phyloP scores from a whole-genome alignment of 2,329 filamentous ascomycete species.

The Cladobotryum mycophilum region DNA sequence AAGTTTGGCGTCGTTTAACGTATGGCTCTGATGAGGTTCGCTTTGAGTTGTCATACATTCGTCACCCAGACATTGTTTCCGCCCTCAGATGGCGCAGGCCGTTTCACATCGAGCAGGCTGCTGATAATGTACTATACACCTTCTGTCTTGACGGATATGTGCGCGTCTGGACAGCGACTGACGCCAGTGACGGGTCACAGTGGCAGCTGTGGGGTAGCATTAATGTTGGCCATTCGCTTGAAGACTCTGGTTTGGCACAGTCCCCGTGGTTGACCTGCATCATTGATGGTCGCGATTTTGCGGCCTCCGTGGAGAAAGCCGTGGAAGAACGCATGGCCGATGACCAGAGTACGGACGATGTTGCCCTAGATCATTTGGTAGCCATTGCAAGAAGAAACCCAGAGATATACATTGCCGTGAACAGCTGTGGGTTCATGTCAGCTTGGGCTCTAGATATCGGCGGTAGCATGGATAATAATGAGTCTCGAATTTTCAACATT shows the following conservation, averaged over 20 bases:
- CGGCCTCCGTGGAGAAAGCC: slow-evolving; percentile 67
- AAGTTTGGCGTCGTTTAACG: slow-evolving; percentile 84
- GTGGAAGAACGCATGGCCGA: slow-evolving; percentile 54
- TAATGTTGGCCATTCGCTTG: slow-evolving; percentile 67
- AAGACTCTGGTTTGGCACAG: slow-evolving; percentile 26
- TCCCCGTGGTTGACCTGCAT: slow-evolving; percentile 56
- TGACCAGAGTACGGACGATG: slow-evolving; percentile 54
- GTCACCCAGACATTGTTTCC: slow-evolving; percentile 77
- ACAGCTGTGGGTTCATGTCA: slow-evolving; percentile 79
- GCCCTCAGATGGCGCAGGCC: slow-evolving; percentile 80
- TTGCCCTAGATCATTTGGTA: slow-evolving; percentile 76
- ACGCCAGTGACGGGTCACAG: slow-evolving; percentile 63
- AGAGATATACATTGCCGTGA: slow-evolving; percentile 80
- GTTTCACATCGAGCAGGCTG: slow-evolving; percentile 66
- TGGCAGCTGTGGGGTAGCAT: slow-evolving; percentile 76
- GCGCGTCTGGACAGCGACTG: slow-evolving; percentile 75
- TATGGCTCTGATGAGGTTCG: slow-evolving; percentile 77
- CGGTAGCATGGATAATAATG: slow-evolving; percentile 57
- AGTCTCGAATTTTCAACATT: slow-evolving; percentile 74
- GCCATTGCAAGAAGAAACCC: slow-evolving; percentile 78
- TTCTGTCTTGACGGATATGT: slow-evolving; percentile 75
- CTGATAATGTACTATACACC: slow-evolving; percentile 86
- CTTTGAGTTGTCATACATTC: slow-evolving; percentile 86
- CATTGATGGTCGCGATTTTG: slow-evolving; percentile 75
- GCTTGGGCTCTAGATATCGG: slow-evolving; percentile 86